phyloP scores from a whole-genome alignment of 768 basidiomycete genomes.

The Phanerodontia chrysosporium region DNA sequence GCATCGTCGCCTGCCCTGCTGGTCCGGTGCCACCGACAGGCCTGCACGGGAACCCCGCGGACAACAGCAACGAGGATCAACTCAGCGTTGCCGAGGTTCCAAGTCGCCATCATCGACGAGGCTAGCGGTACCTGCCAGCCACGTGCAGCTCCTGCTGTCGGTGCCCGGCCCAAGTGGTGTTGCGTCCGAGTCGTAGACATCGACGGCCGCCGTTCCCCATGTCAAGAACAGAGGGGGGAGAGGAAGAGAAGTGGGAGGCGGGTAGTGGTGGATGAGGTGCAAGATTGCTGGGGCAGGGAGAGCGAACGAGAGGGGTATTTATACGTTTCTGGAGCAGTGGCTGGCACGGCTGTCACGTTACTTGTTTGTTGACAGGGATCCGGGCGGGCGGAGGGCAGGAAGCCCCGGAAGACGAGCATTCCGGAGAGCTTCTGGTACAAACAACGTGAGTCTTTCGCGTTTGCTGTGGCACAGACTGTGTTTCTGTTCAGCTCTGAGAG shows the following conservation, averaged over 20 bases:
- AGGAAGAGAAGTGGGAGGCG: background rate
- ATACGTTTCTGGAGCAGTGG: background rate
- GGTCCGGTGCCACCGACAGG: background rate
- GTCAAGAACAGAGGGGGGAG: too few species aligned
- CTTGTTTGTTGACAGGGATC: background rate
- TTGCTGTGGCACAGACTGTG: too few species aligned
- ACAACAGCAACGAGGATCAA: background rate
- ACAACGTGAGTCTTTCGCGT: too few species aligned
- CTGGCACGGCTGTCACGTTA: background rate
- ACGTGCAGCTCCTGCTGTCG: background rate
- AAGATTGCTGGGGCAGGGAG: background rate
- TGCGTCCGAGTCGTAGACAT: background rate
- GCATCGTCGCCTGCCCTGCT: background rate
- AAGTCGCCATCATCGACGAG: background rate
- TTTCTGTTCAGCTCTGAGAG: too few species aligned
- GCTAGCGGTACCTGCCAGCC: background rate
- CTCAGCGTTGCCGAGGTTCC: background rate
- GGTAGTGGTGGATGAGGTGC: background rate
- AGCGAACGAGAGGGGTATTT: background rate
- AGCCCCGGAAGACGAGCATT: background rate
- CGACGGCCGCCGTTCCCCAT: background rate
- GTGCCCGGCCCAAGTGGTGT: background rate
- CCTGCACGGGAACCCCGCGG: background rate
- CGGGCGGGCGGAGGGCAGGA: background rate
- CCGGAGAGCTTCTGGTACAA: background rate